These are phyloP conservation scores for Suillus americanus DNA, from an alignment of 768 basidiomycete species.

Conservation along the genomic window DNA sequence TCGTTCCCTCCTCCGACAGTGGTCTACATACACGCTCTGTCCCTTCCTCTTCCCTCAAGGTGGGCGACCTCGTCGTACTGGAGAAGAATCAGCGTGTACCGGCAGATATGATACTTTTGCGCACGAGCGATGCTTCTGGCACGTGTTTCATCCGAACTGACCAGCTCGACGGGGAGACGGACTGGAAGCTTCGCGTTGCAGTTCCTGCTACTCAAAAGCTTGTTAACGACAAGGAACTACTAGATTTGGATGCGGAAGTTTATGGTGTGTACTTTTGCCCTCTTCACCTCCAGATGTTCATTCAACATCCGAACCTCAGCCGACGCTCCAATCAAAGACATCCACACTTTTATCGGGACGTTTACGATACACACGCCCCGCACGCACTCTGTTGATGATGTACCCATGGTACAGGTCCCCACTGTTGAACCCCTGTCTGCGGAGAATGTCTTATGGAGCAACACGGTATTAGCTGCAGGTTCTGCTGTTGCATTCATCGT, in stretches of 20 bases:
- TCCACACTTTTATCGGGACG: conserved; percentile 93
- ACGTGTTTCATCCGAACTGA: conserved; percentile 98
- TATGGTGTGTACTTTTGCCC: conserved; percentile 61
- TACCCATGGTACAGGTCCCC: conserved; percentile 40
- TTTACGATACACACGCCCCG: conserved; percentile 66
- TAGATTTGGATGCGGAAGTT: conserved; percentile 79
- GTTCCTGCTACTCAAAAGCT: conserved; percentile 82
- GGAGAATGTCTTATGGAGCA: conserved; percentile 96
- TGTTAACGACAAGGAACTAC: conserved; percentile 47
- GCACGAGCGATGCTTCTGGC: conserved; percentile 85
- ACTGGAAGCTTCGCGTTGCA: conserved; percentile 96
- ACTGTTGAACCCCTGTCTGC: conserved; percentile 85
- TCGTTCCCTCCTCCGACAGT: conserved; percentile 54
- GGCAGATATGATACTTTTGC: conserved; percentile 86
- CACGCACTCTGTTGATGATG: conserved; percentile 29
- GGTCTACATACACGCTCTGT: conserved; percentile 67
- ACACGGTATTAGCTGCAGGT: conserved; percentile 95
- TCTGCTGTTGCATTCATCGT: conserved; percentile 90
- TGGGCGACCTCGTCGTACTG: conserved; percentile 87
- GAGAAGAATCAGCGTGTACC: conserved; percentile 99
- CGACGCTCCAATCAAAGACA: conserved; percentile 95
- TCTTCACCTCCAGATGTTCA: conserved; percentile 1
- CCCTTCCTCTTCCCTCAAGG: conserved; percentile 84
- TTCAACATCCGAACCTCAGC: conserved; percentile 43
- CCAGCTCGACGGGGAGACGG: conserved; percentile 97